Evolutionary conservation across 148 eudicot genomes (phyloP).

Genomic region (Rhododendron henanense): DNA sequence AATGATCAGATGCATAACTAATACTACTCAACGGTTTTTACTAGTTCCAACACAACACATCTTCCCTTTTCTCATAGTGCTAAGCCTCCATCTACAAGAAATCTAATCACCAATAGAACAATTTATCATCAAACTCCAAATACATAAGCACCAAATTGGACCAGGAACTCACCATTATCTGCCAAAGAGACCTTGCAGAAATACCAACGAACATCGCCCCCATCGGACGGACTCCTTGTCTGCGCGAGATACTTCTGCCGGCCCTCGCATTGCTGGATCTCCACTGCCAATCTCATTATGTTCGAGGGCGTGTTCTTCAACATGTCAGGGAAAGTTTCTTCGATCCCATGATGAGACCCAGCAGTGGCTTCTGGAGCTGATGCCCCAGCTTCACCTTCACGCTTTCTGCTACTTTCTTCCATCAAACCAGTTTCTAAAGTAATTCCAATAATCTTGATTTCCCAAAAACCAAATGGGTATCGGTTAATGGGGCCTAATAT

Average conservation of each 20-base stretch:
- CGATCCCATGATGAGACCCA: constrained; percentile 18
- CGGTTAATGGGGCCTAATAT: background rate
- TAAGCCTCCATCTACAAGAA: background rate
- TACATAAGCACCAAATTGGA: background rate
- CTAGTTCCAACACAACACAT: background rate
- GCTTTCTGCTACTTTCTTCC: constrained; percentile 15
- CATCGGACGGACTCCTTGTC: constrained; percentile 86
- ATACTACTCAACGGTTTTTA: background rate
- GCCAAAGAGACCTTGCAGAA: constrained; percentile 88
- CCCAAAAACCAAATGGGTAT: background rate
- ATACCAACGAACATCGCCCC: constrained; percentile 94
- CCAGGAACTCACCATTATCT: constrained; percentile 47
- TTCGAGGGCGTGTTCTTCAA: constrained; percentile 83
- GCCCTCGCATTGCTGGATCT: constrained; percentile 86
- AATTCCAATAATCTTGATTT: background rate
- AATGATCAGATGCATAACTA: background rate
- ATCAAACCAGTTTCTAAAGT: background rate
- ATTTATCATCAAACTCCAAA: background rate
- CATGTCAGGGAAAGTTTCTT: constrained; percentile 61
- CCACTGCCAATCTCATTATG: constrained; percentile 69
- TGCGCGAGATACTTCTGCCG: constrained; percentile 86
- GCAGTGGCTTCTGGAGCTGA: constrained; percentile 13
- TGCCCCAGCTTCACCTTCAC: constrained; percentile 14
- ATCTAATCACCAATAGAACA: background rate
- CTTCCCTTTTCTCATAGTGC: background rate